phyloP scores from a whole-genome alignment of 1,139 yeast species.

The Sugiyamaella grinbergsii region DNA sequence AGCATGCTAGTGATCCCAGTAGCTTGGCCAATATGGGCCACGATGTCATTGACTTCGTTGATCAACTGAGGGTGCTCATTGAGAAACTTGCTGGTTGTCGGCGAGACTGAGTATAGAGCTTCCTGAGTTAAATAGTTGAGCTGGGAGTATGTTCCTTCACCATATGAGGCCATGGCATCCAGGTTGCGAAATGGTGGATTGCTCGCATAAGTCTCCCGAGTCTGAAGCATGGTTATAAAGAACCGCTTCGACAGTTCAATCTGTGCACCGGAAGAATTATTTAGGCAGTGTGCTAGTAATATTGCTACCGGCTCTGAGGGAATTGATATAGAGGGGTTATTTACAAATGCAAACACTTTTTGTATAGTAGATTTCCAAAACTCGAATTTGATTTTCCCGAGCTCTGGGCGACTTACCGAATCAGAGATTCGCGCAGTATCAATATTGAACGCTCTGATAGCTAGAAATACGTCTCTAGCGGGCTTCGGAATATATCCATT shows the following conservation, averaged over 20 bases:
- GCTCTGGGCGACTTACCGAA: constrained; percentile 46
- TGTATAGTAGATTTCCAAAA: constrained; percentile 46
- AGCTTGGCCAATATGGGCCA: constrained; percentile 85
- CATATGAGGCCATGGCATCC: constrained; percentile 70
- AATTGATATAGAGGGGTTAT: constrained; percentile 21
- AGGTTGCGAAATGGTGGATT: constrained; percentile 53
- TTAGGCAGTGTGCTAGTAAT: constrained; percentile 44
- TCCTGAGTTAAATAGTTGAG: constrained; percentile 69
- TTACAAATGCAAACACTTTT: constrained; percentile 33
- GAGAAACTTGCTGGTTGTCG: constrained; percentile 55
- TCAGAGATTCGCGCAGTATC: constrained; percentile 65
- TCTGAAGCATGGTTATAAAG: constrained; percentile 62
- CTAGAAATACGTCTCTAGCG: constrained; percentile 66
- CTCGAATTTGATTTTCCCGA: constrained; percentile 44
- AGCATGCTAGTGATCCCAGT: constrained; percentile 69
- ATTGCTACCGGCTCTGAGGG: constrained; percentile 64
- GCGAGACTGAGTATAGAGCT: constrained; percentile 61
- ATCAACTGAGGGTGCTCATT: constrained; percentile 49
- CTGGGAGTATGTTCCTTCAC: constrained; percentile 81
- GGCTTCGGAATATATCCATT: constrained; percentile 72
- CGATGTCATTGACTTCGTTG: constrained; percentile 54
- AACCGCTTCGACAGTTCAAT: constrained; percentile 55
- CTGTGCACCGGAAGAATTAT: constrained; percentile 31
- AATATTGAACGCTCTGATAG: constrained; percentile 65
- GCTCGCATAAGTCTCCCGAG: constrained; percentile 54